These are phyloP conservation scores for Nakazawaea populi DNA, from an alignment of 805 yeast species.

Conservation along the genomic window DNA sequence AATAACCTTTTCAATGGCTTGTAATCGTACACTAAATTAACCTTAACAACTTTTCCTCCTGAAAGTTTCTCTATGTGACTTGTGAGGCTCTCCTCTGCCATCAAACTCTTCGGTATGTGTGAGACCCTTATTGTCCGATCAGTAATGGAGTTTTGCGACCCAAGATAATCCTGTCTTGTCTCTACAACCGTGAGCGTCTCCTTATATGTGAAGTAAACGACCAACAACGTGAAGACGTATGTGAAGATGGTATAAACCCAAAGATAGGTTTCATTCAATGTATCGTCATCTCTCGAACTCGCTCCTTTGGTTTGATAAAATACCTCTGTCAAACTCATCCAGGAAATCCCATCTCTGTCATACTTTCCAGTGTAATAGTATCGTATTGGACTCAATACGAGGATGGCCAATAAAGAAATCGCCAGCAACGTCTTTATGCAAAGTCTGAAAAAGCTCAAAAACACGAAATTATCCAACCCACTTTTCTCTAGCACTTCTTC, in stretches of 20 bases:
- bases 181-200: conserved; percentile 44
- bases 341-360: conserved; percentile 44
- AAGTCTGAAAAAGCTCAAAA: conserved; percentile 85
- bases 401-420: conserved; percentile 64
- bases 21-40: conserved; percentile 39
- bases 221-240: conserved; percentile 43
- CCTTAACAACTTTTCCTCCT: conserved; percentile 47
- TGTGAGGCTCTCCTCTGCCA: conserved; percentile 37
- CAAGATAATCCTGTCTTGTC: conserved; percentile 51
- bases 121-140: conserved; percentile 53
- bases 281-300: background rate
- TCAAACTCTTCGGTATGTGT: conserved; percentile 44
- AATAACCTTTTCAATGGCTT: conserved; percentile 34
- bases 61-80: conserved; percentile 48
- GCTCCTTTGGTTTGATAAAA: conserved; percentile 15
- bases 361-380: conserved; percentile 77
- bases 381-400: conserved; percentile 79
- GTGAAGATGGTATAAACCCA: conserved; percentile 54
- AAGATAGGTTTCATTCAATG: conserved; percentile 23
- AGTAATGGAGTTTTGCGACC: conserved; percentile 53
- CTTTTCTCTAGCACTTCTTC: conserved; percentile 79
- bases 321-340: background rate
- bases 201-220: conserved; percentile 36
- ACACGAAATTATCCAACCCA: conserved; percentile 92
- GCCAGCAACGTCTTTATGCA: conserved; percentile 62